Base-by-base conservation (phyloP, 768 basidiomycete species). In the Rubroboletus satanas region DNA sequence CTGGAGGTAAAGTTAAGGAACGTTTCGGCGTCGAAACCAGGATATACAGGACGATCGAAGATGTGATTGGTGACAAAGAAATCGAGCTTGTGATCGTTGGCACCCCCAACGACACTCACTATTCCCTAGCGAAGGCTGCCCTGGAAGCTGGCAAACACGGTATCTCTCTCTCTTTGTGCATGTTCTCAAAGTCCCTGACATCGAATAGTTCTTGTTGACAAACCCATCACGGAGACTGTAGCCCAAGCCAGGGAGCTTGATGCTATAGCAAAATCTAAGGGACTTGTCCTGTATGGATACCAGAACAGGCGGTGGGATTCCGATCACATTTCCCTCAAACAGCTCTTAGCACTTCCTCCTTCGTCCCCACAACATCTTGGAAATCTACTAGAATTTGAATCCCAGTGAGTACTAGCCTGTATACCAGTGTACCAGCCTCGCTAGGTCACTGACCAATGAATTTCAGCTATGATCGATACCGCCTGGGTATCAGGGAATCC, bases 241-340 rank as follows among this genome's bases (percentile, higher is more conserved):
- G 68, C 71, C 15, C 77, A 90, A 62, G 87, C 87, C 5, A 71
- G 67, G 49, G 83, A 85, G 56, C 81, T 92, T 29, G 79, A 78
- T 14, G 68, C 68, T 12, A 71, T 90, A 41, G 87, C 89, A 4
- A 76, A 73, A 56, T 67, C 76, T 11, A 86, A 85, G 62, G 74
- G 77, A 17, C 74, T 86, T 28, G 77, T 90, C 32, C 72, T 90
- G 18, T 90, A 87, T 64, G 80, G 80, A 14, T 88, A 82, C 70
- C 88, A 88, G 64, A 88, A 87, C 66, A 77, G 89, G 47, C 79
- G 88, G 53, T 90, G 84, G 82, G 88, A 90, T 70, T 83, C 85
- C 3, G 89, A 92, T 65, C 90, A 84, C 71, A 74, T 89, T 37
- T 79, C 88, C 7, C 70, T 91, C 46, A 79, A 77, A 59, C 74